Evolutionary conservation across 2,329 filamentous ascomycete species (phyloP), one percentile per base, ranked within the genome.

Genomic region (Niveomyces coronatus): DNA sequence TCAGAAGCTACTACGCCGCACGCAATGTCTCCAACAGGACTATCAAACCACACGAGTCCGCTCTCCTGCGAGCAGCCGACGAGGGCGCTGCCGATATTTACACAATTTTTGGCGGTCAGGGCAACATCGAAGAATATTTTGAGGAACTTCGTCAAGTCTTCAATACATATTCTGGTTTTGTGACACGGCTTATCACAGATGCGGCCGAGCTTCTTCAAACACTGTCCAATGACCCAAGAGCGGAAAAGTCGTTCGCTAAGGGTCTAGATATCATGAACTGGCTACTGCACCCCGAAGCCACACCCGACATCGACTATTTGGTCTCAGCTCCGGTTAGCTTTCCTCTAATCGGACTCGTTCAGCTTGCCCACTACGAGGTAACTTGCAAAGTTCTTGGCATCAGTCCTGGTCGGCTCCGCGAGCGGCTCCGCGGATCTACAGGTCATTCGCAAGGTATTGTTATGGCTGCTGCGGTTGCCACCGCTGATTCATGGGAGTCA

Each of bases 71-170:
- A 49, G 89, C 91, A 35, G 86, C 86, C 9, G 79, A 83, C 32
- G 88, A 95, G 45, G 81, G 77, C 45, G 79, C 80, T 40, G 88
- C 88, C 39, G 81, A 77, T 51, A 76, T 98, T 43, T 98, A 94
- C 67, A 88, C 81, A 47, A 87, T 98, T 45, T 94, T 96, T 49
- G 91, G 91, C 43, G 91, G 91, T 6, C 91, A 98, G 61, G 91
- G 91, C 51, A 98, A 98, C 62, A 96, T 98, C 47, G 89, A 98
- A 63, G 93, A 98, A 65, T 98, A 98, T 65, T 98, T 98, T 54
- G 89, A 98, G 50, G 91, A 98, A 67, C 75, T 98, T 45, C 80
- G 91, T 40, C 83, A 94, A 59, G 76, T 96, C 42, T 89, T 89
- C 67, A 79, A 71, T 52, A 94, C 88, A 43, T 98, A 98, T 64